Base-by-base conservation (phyloP, 1,284 basidiomycete species). In the Marasmius sp. region DNA sequence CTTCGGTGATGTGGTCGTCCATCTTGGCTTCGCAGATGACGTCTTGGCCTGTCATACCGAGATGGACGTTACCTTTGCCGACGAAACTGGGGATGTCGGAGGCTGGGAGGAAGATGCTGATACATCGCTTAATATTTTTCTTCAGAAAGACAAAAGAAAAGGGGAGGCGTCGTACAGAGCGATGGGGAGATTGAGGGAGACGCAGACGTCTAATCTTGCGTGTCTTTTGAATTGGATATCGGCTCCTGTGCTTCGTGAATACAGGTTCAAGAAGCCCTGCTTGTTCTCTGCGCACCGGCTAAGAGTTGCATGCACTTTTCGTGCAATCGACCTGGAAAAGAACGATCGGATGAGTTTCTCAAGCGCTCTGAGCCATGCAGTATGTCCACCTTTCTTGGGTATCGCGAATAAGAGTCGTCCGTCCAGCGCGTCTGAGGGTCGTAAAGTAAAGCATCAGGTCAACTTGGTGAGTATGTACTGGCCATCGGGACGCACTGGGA, bases 51-150 rank as follows among this genome's bases (percentile, higher is more conserved):
- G 94, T 97, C 65, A 97, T 95, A 6, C 94, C 95, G 37, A 93
- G 81, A 72, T 97, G 93, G 69, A 99, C 93, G 71, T 97, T 94
- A 60, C 97, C 97, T 75, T 98, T 95, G 36, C 95, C 97, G 41
- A 99, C 97, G 77, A 98, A 99, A 38, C 95, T 97, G 11, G 97
- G 97, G 66, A 99, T 99, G 72, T 99, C 97, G 8, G 93, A 85
- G 1, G 97, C 97, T 22, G 97, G 97, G 18, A 99, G 89, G 78
- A 99, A 99, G 37, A 99, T 93, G 20, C 95, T 97, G 73, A 8
- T 49, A 5, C 27, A 5, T 27, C 5, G 27, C 2, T 27, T 27
- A 5, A 5, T 2, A 27, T 27, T 27, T 27, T 27, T 27, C 27
- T 27, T 27, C 27, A 27, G 27, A 27, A 27, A 27, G n/a, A n/a